Percentiles rank a stretch among this genome's conserved stretches.
Evolutionary conservation across 2,329 filamentous ascomycete species (phyloP).

Genomic region (Helotiales sp.): DNA sequence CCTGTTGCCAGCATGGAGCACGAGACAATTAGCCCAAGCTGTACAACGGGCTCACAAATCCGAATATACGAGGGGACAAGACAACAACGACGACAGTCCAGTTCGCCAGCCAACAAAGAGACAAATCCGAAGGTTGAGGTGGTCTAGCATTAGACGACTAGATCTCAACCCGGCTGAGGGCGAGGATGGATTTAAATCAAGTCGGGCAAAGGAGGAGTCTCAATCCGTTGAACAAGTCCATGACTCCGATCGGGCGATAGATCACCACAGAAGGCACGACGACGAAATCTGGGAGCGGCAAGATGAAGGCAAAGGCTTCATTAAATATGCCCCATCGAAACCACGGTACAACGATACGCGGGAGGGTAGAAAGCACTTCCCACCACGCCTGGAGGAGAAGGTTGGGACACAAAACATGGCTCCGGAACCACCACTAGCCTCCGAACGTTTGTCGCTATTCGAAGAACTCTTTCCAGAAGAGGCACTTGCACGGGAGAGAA

Average conservation of each 20-base stretch:
- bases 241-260: not conserved
- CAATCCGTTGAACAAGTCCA: not conserved
- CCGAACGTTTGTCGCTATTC: slow-evolving; percentile 43
- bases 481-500: slow-evolving; percentile 34
- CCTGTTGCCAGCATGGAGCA: slow-evolving; percentile 49
- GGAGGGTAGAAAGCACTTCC: no score
- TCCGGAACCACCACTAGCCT: not conserved
- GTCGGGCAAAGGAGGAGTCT: not conserved
- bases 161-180: not conserved
- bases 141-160: not conserved
- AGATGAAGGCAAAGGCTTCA: not conserved
- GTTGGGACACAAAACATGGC: not conserved
- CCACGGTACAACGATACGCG: no score
- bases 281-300: not conserved
- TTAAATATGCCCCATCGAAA: not conserved
- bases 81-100: not conserved
- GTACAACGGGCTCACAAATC: slow-evolving; percentile 27
- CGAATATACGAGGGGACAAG: not conserved
- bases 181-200: not conserved
- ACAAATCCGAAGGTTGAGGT: not conserved
- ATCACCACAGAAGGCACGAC: not conserved
- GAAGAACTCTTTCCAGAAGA: slow-evolving; percentile 62
- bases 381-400: not conserved
- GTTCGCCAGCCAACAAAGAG: not conserved
- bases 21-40: slow-evolving; percentile 40